A percentile compares a stretch with the other conserved stretches of the same genome.
These are phyloP conservation scores for Tylopilus subfusipes DNA, from an alignment of 768 basidiomycete species.

Conservation along the genomic window DNA sequence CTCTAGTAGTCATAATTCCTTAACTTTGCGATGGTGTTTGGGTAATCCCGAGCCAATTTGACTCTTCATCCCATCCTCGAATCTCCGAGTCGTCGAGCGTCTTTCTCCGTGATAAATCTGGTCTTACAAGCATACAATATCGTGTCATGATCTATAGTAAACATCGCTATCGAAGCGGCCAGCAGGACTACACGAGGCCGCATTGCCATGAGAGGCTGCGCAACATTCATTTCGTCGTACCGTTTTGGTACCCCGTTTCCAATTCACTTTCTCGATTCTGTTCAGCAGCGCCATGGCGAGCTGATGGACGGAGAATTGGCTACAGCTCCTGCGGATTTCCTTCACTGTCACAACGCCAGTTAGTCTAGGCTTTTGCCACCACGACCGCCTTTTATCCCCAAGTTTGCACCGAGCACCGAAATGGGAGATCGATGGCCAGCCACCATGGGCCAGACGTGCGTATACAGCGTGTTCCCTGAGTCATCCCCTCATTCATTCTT, in stretches of 20 bases:
- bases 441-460: conserved; percentile 3
- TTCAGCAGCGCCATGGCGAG: not conserved
- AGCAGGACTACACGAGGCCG: conserved; percentile 26
- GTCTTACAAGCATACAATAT: not conserved
- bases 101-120: not conserved
- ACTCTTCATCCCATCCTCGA: too few relatives aligned
- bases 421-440: not conserved
- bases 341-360: not conserved
- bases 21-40: not conserved
- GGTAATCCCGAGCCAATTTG: too few relatives aligned
- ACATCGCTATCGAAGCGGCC: conserved; percentile 7
- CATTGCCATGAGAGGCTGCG: conserved; percentile 11
- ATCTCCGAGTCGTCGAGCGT: not conserved
- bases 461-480: conserved; percentile 13
- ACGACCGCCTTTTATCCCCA: not conserved
- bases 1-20: too few relatives aligned
- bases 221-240: conserved; percentile 5
- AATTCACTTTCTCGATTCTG: conserved; percentile 5
- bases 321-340: not conserved
- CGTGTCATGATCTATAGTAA: not conserved
- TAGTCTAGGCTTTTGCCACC: not conserved
- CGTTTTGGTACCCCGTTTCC: conserved; percentile 7
- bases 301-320: not conserved
- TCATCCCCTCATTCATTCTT: conserved; percentile 10
- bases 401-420: not conserved